A percentile compares a stretch with the other conserved stretches of the same genome.
These are phyloP conservation scores for Hanseniaspora vineae DNA, from an alignment of 805 yeast genomes.

Conservation along the genomic window DNA sequence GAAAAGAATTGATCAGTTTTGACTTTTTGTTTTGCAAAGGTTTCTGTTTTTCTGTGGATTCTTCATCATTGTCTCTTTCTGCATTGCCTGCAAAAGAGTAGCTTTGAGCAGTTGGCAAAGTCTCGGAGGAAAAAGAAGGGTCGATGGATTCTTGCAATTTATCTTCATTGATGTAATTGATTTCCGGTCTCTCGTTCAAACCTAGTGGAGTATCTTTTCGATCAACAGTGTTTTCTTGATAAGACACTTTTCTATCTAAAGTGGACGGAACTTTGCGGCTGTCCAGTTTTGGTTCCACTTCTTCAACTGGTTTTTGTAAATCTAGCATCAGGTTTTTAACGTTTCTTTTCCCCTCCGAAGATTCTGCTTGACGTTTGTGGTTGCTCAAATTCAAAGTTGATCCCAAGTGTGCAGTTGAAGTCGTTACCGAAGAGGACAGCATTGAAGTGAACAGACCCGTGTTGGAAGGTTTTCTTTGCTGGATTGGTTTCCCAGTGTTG, in stretches of 20 bases:
- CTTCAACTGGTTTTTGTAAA: not conserved
- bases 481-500: conserved; percentile 2
- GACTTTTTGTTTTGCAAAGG: not conserved
- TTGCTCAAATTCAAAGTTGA: not conserved
- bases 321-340: conserved; percentile 1
- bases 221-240: too few relatives aligned
- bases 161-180: too few relatives aligned
- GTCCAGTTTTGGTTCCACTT: too few relatives aligned
- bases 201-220: too few relatives aligned
- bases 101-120: too few relatives aligned
- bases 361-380: not conserved
- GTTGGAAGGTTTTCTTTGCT: conserved; percentile 16
- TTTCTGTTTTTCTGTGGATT: too few relatives aligned
- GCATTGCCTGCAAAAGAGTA: not conserved
- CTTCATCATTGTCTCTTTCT: not conserved
- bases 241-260: too few relatives aligned
- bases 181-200: too few relatives aligned
- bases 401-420: too few relatives aligned
- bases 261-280: too few relatives aligned
- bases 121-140: too few relatives aligned
- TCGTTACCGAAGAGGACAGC: conserved; percentile 6
- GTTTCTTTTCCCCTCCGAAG: not conserved
- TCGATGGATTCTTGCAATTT: too few relatives aligned
- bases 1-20: not conserved
- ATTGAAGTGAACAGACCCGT: conserved; percentile 15